Conservation (phyloP, 2,329 filamentous ascomycete species). For the Zasmidium angulare region DNA sequence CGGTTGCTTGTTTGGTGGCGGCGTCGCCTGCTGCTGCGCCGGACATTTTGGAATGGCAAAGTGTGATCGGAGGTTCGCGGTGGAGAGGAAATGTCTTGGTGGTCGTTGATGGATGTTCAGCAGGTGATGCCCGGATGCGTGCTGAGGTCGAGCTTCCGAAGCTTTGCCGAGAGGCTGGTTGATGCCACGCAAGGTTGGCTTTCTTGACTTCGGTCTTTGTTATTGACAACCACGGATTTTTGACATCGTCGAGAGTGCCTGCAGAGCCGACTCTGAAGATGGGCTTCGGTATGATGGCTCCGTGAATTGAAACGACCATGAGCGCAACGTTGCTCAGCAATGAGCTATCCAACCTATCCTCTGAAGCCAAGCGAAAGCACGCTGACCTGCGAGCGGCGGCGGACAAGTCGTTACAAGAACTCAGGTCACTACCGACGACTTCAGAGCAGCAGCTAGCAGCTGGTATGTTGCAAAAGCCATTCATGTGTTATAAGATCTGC, state of each 20-base stretch:
- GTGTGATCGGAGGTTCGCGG: background rate
- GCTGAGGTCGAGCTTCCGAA: background rate
- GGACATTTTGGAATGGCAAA: slow-evolving; percentile 48
- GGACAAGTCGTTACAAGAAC: slow-evolving; percentile 87
- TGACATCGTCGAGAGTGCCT: too few relatives aligned
- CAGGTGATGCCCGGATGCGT: background rate
- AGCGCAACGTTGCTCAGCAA: slow-evolving; percentile 32
- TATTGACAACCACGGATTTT: too few relatives aligned
- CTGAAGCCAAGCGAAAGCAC: slow-evolving; percentile 91
- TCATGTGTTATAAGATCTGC: background rate
- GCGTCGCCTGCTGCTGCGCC: slow-evolving; percentile 40
- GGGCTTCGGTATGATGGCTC: background rate
- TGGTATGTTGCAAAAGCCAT: slow-evolving; percentile 48
- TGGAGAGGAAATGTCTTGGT: background rate
- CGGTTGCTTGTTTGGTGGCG: slow-evolving; percentile 42
- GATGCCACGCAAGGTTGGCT: too few relatives aligned
- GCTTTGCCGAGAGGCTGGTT: too few relatives aligned
- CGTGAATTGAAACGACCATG: slow-evolving; percentile 20
- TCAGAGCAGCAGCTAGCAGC: slow-evolving; percentile 75
- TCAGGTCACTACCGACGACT: slow-evolving; percentile 71
- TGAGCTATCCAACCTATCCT: slow-evolving; percentile 32
- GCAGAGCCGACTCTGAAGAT: too few relatives aligned
- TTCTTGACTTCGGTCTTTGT: too few relatives aligned
- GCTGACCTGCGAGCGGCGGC: slow-evolving; percentile 86
- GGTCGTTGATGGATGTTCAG: background rate